Conservation (phyloP, 768 basidiomycete genomes). For the Chalciporus pseudorubinellus region DNA sequence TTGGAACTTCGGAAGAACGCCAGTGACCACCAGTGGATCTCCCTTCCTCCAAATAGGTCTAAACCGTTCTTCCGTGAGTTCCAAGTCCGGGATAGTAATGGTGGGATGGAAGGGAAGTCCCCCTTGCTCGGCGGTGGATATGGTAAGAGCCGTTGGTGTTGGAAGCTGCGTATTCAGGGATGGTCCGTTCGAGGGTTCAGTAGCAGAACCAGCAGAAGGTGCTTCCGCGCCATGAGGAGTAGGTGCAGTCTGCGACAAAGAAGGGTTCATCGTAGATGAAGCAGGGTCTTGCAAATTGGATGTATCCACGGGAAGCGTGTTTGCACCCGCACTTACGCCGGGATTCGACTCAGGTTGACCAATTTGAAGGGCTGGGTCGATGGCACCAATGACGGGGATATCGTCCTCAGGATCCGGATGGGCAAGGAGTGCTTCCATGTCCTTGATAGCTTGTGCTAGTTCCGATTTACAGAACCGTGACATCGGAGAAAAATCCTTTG, state of each 20-base stretch:
- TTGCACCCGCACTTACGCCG: not conserved
- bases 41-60: slow-evolving; percentile 70
- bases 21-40: slow-evolving; percentile 75
- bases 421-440: slow-evolving; percentile 60
- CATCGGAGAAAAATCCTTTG: slow-evolving; percentile 72
- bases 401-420: slow-evolving; percentile 29
- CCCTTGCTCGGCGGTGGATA: slow-evolving; percentile 10
- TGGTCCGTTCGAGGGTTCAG: slow-evolving; percentile 9
- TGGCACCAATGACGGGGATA: slow-evolving; percentile 20
- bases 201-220: not conserved
- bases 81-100: slow-evolving; percentile 42
- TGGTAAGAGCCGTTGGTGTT: slow-evolving; percentile 7
- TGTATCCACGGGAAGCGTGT: slow-evolving; percentile 11
- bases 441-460: slow-evolving; percentile 58
- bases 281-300: slow-evolving; percentile 2
- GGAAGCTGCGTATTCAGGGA: not conserved
- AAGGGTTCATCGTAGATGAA: not conserved
- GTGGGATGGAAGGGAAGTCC: slow-evolving; percentile 49
- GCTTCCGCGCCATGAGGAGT: slow-evolving; percentile 6
- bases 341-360: slow-evolving; percentile 6
- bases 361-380: slow-evolving; percentile 30
- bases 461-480: slow-evolving; percentile 70
- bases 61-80: slow-evolving; percentile 61
- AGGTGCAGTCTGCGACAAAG: not conserved
- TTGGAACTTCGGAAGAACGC: slow-evolving; percentile 57